Evolutionary conservation across 2,329 filamentous ascomycete genomes (phyloP), one percentile per base, ranked within the genome.

Genomic region (Gnomoniopsis smithogilvyi): DNA sequence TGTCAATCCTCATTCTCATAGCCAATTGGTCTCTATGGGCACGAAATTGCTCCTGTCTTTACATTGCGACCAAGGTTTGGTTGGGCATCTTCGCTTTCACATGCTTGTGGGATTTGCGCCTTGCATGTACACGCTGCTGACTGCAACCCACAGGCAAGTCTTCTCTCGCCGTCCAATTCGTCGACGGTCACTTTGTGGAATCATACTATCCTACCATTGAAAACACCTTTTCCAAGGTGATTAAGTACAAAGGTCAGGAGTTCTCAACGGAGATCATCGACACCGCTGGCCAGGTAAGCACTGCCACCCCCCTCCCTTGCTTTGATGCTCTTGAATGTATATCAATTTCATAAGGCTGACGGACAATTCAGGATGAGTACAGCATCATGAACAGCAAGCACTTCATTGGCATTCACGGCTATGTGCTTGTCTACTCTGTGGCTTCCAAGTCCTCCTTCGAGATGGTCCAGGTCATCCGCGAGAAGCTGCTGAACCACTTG

Each of bases 121-220:
- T 38, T 26, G 41, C 24, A 30, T 38, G 19, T 21, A 45, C 19
- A 46, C 43, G 21, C 54, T 38, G 47, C 50, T 63, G 21, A 63
- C 43, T 30, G 43, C 30, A 56, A 51, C 46, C 34, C 33, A 61
- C 68, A 98, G 95, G 95, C 75, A 99, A 99, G 82, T 97, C 92
- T 22, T 98, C 94, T 56, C 86, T 99, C 65, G 96, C 95, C 14
- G 95, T 98, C 51, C 94, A 94, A 72, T 98, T 95, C 71, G 94
- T 97, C 71, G 95, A 99, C 73, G 92, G 92, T 63, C 93, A 96
- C 77, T 99, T 99, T 72, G 94, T 99, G 70, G 95, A 99, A 75
- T 96, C 91, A 75, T 99, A 99, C 78, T 99, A 99, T 74, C 95
- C 95, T 38, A 99, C 95, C 45, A 98, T 99, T 70, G 95, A 99